Evolutionary conservation across 1,139 yeast species (phyloP).

Genomic region (Scheffersomyces cryptocercus): DNA sequence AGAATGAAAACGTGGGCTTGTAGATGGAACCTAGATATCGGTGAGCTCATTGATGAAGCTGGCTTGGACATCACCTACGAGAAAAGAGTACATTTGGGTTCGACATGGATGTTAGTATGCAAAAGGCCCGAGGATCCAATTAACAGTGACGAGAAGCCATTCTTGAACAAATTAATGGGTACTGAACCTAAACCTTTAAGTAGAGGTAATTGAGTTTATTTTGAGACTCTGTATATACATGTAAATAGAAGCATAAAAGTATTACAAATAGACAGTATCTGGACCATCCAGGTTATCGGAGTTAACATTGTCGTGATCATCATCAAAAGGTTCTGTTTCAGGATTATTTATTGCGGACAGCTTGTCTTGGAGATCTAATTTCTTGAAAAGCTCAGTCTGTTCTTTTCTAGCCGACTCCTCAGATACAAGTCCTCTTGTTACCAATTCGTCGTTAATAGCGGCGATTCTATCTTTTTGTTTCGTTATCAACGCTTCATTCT

Average conservation of each 20-base stretch:
- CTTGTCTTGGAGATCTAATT: too few species aligned
- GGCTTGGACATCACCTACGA: conserved; percentile 83
- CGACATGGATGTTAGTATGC: conserved; percentile 84
- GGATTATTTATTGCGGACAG: too few species aligned
- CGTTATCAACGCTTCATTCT: conserved; percentile 32
- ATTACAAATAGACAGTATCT: too few species aligned
- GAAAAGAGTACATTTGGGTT: conserved; percentile 85
- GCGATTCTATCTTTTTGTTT: conserved; percentile 28
- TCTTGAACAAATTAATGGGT: conserved; percentile 46
- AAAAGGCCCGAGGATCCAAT: conserved; percentile 69
- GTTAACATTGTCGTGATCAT: too few species aligned
- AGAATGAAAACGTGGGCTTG: conserved; percentile 96
- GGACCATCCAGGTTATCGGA: too few species aligned
- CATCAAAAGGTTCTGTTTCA: too few species aligned
- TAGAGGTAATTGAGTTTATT: conserved; percentile 13
- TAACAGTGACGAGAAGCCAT: conserved; percentile 42
- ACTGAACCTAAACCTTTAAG: conserved; percentile 30
- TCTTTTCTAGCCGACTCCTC: too few species aligned
- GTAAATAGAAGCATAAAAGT: conserved; percentile 7
- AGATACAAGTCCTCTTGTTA: conserved; percentile 23
- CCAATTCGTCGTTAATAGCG: conserved; percentile 26
- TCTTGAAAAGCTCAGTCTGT: too few species aligned
- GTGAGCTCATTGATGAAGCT: conserved; percentile 77
- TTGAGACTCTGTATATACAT: conserved; percentile 11
- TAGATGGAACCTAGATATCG: conserved; percentile 94